Evolutionary conservation across 2,329 filamentous ascomycete genomes (phyloP).

Genomic region (Xylariaceae sp.): DNA sequence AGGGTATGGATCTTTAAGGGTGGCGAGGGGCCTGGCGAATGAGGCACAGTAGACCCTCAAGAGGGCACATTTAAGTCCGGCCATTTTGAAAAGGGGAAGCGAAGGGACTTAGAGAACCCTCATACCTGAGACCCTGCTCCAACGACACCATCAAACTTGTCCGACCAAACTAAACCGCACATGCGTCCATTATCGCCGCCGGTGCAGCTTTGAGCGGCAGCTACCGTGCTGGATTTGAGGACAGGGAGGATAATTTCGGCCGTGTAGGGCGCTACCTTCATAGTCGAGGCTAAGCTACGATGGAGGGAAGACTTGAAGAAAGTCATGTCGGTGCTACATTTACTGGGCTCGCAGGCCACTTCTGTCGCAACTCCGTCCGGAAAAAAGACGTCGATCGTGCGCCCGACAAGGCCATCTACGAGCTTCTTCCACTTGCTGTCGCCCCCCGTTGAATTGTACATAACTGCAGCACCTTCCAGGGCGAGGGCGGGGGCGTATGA

Average conservation of each 20-base stretch:
- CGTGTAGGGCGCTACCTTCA: constrained; percentile 46
- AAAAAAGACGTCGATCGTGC: constrained; percentile 54
- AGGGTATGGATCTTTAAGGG: neutral
- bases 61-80: too few relatives aligned
- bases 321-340: constrained; percentile 59
- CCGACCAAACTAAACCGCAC: constrained; percentile 35
- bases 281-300: constrained; percentile 51
- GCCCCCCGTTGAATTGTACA: constrained; percentile 48
- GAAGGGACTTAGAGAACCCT: constrained; percentile 49
- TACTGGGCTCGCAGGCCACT: constrained; percentile 54
- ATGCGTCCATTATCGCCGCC: constrained; percentile 40
- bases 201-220: constrained; percentile 46
- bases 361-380: constrained; percentile 57
- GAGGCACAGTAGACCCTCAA: too few relatives aligned
- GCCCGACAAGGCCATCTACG: constrained; percentile 53
- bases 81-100: too few relatives aligned
- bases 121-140: constrained; percentile 61
- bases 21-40: too few relatives aligned
- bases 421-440: constrained; percentile 53
- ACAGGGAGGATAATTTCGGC: constrained; percentile 41
- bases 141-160: constrained; percentile 46
- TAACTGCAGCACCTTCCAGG: constrained; percentile 48
- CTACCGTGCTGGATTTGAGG: constrained; percentile 45
- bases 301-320: constrained; percentile 63
- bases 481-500: constrained; percentile 55